Base-by-base conservation (phyloP, 176 grass and related monocot species). In the Aechmea fasciata region DNA sequence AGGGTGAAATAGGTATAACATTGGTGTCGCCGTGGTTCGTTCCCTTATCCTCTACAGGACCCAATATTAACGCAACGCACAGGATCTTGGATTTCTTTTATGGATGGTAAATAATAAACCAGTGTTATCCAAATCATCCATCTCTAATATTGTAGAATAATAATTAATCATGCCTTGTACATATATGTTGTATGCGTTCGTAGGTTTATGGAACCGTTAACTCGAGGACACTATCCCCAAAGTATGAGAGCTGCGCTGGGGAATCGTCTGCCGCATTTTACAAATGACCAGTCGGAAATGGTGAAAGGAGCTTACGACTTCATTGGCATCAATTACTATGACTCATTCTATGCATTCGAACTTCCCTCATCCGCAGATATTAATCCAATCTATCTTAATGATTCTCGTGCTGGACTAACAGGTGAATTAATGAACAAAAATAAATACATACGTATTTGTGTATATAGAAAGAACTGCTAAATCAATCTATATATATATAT, bases 241-340 rank as follows among this genome's bases (percentile, higher is more conserved):
- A 79, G 11, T 13, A 87, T 83, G 84, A 68, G 67, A 47, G 24
- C 17, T 3, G 48, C 69, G 11, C 17, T 79, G 5, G 75, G 80
- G 1, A 70, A 63, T 24, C 80, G 80, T 13, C 73, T 83, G 41
- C 84, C 80, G 9, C 13, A 47, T 33, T 87, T 87, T 52, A 83
- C 75, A 3, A 18, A 47, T 15, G 76, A 69, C 59, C 75, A 87
- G 23, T 82, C 75, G 7, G 76, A 76, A 13, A 26, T 69, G 73
- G 24, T 87, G n/a, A 83, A 65, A 63, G 80, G 68, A 67, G 82
- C 84, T 13, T 77, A 29, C 62, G 80, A 86, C 68, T 86, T 86
- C 64, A 12, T 82, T 10, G 80, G 76, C n/a, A 18, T 83, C 51
- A 83, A 87, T 53, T 87, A 87, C 51, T 79, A 87, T 33, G 59